phyloP scores from a whole-genome alignment of 169 alveolate genomes.

The Plasmodium billcollinsi region DNA sequence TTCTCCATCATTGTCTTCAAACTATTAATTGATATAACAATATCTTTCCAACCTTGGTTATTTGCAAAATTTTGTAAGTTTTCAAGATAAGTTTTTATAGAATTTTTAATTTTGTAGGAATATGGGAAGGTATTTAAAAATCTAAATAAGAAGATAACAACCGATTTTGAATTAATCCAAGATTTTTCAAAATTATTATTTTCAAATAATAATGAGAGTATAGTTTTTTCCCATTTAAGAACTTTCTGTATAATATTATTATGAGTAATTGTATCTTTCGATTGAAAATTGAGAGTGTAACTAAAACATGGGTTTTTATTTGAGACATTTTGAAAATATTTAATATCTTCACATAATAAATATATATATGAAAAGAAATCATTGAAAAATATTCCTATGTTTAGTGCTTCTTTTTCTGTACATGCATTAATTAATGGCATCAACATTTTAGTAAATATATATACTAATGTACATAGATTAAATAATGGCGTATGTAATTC shows the following conservation, averaged over 20 bases:
- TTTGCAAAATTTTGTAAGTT: conserved; percentile 40
- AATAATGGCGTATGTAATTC: conserved; percentile 48
- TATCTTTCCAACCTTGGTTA: conserved; percentile 61
- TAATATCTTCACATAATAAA: conserved; percentile 46
- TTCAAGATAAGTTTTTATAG: conserved; percentile 35
- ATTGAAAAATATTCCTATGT: conserved; percentile 56
- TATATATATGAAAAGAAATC: conserved; percentile 47
- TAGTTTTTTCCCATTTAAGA: conserved; percentile 43
- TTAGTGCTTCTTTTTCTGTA: conserved; percentile 61
- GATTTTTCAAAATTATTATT: conserved; percentile 43
- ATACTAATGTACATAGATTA: conserved; percentile 39
- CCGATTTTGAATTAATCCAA: conserved; percentile 57
- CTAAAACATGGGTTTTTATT: conserved; percentile 63
- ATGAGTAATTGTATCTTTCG: conserved; percentile 46
- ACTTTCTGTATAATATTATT: conserved; percentile 12
- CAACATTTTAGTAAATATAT: conserved; percentile 51
- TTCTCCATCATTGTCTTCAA: conserved; percentile 52
- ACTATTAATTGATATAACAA: conserved; percentile 46
- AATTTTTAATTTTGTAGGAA: conserved; percentile 26
- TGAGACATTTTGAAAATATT: conserved; percentile 17
- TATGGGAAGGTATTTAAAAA: conserved; percentile 45
- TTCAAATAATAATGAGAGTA: conserved; percentile 47
- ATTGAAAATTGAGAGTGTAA: conserved; percentile 41
- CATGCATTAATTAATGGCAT: conserved; percentile 71
- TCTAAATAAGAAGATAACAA: conserved; percentile 48